phyloP scores from a whole-genome alignment of 306 rosid species.

The Vachellia collinsii region DNA sequence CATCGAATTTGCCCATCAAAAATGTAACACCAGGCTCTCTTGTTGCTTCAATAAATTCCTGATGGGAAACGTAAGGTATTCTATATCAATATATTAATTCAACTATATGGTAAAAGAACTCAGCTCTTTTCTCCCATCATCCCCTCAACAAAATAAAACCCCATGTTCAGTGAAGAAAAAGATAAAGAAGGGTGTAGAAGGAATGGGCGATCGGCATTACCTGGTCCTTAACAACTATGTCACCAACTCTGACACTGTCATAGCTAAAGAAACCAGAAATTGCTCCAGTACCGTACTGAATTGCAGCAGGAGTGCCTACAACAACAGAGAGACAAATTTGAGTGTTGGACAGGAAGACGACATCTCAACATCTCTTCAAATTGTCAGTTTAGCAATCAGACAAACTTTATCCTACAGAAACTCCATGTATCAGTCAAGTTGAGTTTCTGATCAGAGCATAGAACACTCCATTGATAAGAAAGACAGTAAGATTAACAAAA shows the following conservation, averaged over 20 bases:
- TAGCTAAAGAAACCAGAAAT: constrained; percentile 89
- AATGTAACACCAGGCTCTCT: constrained; percentile 71
- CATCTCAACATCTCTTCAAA: constrained; percentile 6
- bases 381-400: background rate
- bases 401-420: background rate
- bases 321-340: constrained; percentile 9
- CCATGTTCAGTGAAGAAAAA: constrained; percentile 2
- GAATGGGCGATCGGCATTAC: constrained; percentile 42
- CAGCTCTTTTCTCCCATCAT: background rate
- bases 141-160: background rate
- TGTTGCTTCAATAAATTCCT: constrained; percentile 92
- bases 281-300: constrained; percentile 85
- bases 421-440: background rate
- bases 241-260: constrained; percentile 76
- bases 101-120: background rate
- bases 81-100: constrained; percentile 19
- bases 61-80: constrained; percentile 29
- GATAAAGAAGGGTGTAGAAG: background rate
- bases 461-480: background rate
- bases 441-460: background rate
- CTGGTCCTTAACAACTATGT: constrained; percentile 67
- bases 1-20: constrained; percentile 83
- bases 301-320: constrained; percentile 85
- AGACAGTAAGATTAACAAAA: constrained; percentile 13
- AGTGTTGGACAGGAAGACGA: background rate